Percentiles rank a stretch among this genome's conserved stretches.
Evolutionary conservation across 495 filamentous ascomycete genomes (phyloP).

Genomic region (Aspergillus mulundensis): DNA sequence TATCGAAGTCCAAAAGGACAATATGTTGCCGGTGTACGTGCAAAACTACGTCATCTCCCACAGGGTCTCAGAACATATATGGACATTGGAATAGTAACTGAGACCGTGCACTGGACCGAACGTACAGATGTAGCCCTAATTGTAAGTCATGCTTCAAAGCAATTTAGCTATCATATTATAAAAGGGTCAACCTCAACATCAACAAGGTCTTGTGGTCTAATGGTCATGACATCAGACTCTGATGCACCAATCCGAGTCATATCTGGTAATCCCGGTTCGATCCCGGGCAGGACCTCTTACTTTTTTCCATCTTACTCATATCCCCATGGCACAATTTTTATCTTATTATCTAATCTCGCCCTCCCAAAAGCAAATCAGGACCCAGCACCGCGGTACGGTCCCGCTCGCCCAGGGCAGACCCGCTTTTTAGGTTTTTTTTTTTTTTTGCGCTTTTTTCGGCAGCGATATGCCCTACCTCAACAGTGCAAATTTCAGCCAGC

Average conservation of each 20-base stretch:
- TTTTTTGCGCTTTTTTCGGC: background rate
- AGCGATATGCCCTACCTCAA: background rate
- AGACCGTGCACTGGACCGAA: too few relatives aligned
- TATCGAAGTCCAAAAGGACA: too few relatives aligned
- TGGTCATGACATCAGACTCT: slow-evolving; percentile 12
- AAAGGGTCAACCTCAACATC: slow-evolving; percentile 28
- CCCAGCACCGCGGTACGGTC: too few relatives aligned
- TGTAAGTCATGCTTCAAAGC: too few relatives aligned
- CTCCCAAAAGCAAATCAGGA: too few relatives aligned
- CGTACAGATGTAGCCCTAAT: too few relatives aligned
- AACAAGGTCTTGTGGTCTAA: slow-evolving; percentile 8
- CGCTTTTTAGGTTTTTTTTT: background rate
- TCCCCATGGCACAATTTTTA: too few relatives aligned
- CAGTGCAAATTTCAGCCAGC: background rate
- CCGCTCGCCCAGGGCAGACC: background rate
- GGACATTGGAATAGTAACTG: too few relatives aligned
- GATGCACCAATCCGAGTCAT: background rate
- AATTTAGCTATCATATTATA: background rate
- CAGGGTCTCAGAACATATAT: too few relatives aligned
- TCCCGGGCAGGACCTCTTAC: slow-evolving; percentile 12
- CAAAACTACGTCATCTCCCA: too few relatives aligned
- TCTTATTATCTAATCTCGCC: too few relatives aligned
- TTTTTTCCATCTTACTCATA: background rate
- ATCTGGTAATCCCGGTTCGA: slow-evolving; percentile 16
- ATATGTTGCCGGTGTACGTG: too few relatives aligned